Evolutionary conservation across 768 basidiomycete species (phyloP).

Genomic region (Piloderma croceum): DNA sequence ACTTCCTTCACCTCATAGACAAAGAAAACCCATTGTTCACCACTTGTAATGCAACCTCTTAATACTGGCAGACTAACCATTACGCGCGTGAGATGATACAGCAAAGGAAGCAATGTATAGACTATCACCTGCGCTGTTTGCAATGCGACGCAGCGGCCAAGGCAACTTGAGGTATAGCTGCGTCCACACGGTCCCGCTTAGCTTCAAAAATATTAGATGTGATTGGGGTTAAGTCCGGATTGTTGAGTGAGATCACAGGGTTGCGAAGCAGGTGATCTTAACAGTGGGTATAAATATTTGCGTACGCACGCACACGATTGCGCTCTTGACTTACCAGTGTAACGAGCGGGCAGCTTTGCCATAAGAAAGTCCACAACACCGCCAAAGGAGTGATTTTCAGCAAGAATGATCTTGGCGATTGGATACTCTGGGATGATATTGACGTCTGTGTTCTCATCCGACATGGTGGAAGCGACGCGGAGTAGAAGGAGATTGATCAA

Average conservation of each 20-base stretch:
- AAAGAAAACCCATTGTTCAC: constrained; percentile 14
- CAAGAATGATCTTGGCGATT: constrained; percentile 13
- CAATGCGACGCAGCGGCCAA: constrained; percentile 14
- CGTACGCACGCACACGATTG: too few relatives aligned
- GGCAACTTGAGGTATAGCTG: constrained; percentile 10
- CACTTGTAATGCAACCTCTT: constrained; percentile 12
- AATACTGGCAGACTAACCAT: constrained; percentile 7
- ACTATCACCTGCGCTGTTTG: constrained; percentile 8
- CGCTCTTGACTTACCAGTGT: constrained; percentile 9
- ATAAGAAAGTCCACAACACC: constrained; percentile 13
- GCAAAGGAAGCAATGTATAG: constrained; percentile 1
- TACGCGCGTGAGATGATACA: neutral
- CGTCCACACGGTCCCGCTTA: constrained; percentile 13
- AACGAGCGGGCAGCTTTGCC: constrained; percentile 9
- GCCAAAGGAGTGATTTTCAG: constrained; percentile 13
- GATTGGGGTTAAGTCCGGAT: constrained; percentile 8
- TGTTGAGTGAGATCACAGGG: constrained; percentile 7
- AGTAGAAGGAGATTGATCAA: constrained; percentile 17
- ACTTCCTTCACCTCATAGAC: constrained; percentile 5
- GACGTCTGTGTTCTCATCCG: constrained; percentile 7
- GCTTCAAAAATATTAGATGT: constrained; percentile 16
- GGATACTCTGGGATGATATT: constrained; percentile 20
- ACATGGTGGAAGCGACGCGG: constrained; percentile 16
- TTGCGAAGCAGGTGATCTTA: constrained; percentile 10
- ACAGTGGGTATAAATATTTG: too few relatives aligned